phyloP scores from a whole-genome alignment of 163 green algal genomes.

The Chlamydomonas reinhardtii region DNA sequence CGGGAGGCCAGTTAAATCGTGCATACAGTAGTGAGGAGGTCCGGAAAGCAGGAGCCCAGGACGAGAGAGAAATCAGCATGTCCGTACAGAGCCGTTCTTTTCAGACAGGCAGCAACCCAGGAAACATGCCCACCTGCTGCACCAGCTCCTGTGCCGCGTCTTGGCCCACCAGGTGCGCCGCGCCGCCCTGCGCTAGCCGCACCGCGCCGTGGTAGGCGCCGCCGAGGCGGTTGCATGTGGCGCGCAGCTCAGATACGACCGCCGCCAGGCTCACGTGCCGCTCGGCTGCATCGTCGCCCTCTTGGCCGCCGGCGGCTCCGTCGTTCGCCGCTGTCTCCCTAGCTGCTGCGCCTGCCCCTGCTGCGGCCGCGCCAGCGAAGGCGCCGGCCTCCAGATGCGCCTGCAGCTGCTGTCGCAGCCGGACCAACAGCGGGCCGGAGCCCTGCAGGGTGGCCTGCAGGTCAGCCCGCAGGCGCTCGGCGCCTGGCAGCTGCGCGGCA shows the following conservation, averaged over 20 bases:
- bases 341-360: background rate
- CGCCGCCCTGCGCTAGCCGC: slow-evolving; percentile 12
- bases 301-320: background rate
- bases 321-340: too few relatives aligned
- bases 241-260: background rate
- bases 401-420: background rate
- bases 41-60: too few relatives aligned
- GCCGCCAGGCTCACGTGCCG: background rate
- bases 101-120: too few relatives aligned
- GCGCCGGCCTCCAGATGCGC: background rate
- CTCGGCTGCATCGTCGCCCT: background rate
- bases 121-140: background rate
- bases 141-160: background rate
- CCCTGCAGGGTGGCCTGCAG: background rate
- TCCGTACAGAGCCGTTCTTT: too few relatives aligned
- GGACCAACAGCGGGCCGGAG: background rate
- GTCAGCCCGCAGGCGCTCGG: background rate
- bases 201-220: background rate
- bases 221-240: background rate
- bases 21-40: too few relatives aligned
- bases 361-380: too few relatives aligned
- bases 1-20: too few relatives aligned
- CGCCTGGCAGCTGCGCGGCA: background rate
- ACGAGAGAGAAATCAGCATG: too few relatives aligned
- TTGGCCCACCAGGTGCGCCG: background rate